These are phyloP conservation scores for Acer campestre DNA, from an alignment of 345 rosid species.

Conservation along the genomic window DNA sequence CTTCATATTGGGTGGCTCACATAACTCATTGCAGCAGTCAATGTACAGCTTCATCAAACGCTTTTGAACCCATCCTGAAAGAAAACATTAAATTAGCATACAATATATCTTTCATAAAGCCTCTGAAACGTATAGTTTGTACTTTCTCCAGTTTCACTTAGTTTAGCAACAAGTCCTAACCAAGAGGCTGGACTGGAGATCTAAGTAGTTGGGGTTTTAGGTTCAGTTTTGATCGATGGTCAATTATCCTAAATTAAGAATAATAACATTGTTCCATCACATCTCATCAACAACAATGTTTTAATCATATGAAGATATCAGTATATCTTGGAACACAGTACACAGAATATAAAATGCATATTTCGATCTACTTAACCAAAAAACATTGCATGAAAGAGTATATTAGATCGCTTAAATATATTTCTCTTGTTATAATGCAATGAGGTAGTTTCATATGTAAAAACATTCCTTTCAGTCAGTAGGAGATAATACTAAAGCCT, in stretches of 20 bases:
- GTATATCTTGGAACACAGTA: not conserved
- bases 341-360: not conserved
- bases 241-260: not conserved
- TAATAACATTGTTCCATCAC: not conserved
- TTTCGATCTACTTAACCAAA: not conserved
- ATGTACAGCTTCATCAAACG: slow-evolving; percentile 82
- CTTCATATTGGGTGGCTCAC: slow-evolving; percentile 76
- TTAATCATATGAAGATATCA: not conserved
- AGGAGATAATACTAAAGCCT: not conserved
- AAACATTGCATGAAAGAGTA: not conserved
- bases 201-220: not conserved
- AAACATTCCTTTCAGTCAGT: not conserved
- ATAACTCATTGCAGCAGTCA: slow-evolving; percentile 70
- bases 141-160: not conserved
- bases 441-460: not conserved
- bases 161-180: not conserved
- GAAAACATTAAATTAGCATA: not conserved
- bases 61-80: slow-evolving; percentile 94
- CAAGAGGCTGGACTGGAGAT: not conserved
- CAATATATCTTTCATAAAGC: not conserved
- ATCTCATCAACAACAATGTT: not conserved
- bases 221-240: not conserved
- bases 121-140: not conserved
- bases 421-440: not conserved
- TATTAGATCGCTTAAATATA: not conserved